A percentile compares a stretch with the other conserved stretches of the same genome.
phyloP scores from a whole-genome alignment of 1,284 basidiomycete genomes.

The Boletus mariae region DNA sequence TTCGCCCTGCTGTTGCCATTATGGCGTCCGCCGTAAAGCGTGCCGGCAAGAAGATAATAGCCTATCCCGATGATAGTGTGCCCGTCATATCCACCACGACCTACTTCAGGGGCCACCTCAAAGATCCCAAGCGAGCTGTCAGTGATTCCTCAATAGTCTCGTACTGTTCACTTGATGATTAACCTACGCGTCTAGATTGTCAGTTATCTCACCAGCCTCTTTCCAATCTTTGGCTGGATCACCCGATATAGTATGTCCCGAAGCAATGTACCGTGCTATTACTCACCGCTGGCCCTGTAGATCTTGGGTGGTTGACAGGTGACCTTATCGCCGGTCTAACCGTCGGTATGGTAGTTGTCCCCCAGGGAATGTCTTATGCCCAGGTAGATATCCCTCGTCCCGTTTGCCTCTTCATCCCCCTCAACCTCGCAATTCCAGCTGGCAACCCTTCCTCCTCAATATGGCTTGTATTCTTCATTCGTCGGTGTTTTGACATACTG shows the following conservation, averaged over 20 bases:
- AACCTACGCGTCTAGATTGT: conserved; percentile 40
- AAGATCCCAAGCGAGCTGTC: conserved; percentile 49
- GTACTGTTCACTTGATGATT: not conserved
- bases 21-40: conserved; percentile 48
- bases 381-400: conserved; percentile 38
- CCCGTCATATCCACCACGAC: conserved; percentile 55
- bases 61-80: conserved; percentile 55
- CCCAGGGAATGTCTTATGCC: conserved; percentile 85
- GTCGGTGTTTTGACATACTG: conserved; percentile 83
- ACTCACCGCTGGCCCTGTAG: conserved; percentile 33
- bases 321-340: conserved; percentile 89
- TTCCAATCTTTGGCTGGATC: conserved; percentile 84
- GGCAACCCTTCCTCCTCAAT: conserved; percentile 82
- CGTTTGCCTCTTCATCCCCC: not conserved
- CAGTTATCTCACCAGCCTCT: conserved; percentile 65
- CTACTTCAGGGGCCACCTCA: conserved; percentile 43
- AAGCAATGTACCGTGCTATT: not conserved
- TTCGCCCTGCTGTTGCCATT: not conserved
- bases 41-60: conserved; percentile 57
- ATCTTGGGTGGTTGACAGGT: conserved; percentile 70
- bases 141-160: not conserved
- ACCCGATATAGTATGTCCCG: conserved; percentile 70
- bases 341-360: conserved; percentile 88
- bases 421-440: conserved; percentile 46
- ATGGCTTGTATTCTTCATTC: conserved; percentile 95